Conservation (phyloP, 202 grass and related monocot species). For the Cymbopogon flexuosus region DNA sequence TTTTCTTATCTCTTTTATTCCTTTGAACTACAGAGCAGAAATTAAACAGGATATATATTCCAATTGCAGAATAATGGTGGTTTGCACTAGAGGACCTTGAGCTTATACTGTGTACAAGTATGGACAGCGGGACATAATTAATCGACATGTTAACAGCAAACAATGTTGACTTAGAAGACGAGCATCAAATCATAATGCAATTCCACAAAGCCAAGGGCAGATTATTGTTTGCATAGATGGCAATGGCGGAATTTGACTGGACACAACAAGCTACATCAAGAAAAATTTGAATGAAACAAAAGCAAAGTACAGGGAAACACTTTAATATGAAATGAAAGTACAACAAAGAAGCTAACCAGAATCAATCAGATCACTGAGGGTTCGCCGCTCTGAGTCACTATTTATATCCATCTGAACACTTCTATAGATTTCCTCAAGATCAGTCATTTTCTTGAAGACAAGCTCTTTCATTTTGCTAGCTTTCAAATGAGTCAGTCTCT, state of each 20-base stretch:
- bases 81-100: too few species aligned
- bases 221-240: background rate
- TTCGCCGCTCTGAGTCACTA: slow-evolving; percentile 33
- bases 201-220: background rate
- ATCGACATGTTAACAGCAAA: background rate
- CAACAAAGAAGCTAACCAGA: slow-evolving; percentile 51
- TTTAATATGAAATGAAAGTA: slow-evolving; percentile 24
- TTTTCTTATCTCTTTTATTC: background rate
- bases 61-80: background rate
- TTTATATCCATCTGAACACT: slow-evolving; percentile 74
- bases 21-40: background rate
- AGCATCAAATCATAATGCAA: background rate
- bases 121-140: background rate
- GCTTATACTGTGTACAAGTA: background rate
- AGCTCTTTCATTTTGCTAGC: slow-evolving; percentile 89
- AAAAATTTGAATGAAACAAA: background rate
- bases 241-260: background rate
- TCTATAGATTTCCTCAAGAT: slow-evolving; percentile 71
- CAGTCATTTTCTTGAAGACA: slow-evolving; percentile 74
- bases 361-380: slow-evolving; percentile 62
- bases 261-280: background rate
- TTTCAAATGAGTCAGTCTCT: slow-evolving; percentile 65
- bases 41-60: background rate
- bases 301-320: background rate
- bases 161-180: background rate